A percentile compares a stretch with the other conserved stretches of the same genome.
Evolutionary conservation across 805 yeast genomes (phyloP).

Genomic region (Nakazawaea siamensis): DNA sequence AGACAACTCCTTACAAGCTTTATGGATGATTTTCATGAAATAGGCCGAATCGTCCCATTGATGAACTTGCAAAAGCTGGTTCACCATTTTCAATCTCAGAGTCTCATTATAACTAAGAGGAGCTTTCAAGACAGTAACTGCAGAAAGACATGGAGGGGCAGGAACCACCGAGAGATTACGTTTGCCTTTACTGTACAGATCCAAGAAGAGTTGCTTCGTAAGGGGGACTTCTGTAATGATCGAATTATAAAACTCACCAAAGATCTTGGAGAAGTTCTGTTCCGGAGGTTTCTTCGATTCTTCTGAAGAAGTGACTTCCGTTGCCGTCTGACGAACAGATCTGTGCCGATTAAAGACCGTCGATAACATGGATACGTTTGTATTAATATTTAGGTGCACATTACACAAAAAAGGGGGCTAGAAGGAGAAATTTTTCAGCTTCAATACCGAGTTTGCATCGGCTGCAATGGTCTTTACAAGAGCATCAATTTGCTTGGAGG

Average conservation of each 20-base stretch:
- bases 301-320: no score
- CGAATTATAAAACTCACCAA: background rate
- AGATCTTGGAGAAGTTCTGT: no score
- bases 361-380: no score
- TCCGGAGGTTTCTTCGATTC: no score
- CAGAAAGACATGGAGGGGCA: conserved; percentile 45
- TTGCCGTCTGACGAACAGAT: no score
- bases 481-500: conserved; percentile 32
- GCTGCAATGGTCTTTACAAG: conserved; percentile 31
- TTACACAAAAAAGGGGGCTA: no score
- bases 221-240: conserved; percentile 22
- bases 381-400: no score
- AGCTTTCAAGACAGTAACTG: conserved; percentile 42
- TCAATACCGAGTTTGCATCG: conserved; percentile 12
- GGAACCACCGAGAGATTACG: conserved; percentile 47
- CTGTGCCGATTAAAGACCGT: no score
- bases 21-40: conserved; percentile 29
- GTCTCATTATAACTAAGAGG: conserved; percentile 51
- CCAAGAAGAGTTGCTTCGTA: conserved; percentile 44
- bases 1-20: conserved; percentile 31
- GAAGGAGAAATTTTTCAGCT: no score
- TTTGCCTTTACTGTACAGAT: conserved; percentile 46
- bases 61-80: conserved; percentile 25
- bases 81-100: conserved; percentile 34
- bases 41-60: conserved; percentile 41